phyloP scores from a whole-genome alignment of 225 moss, liverwort and hornwort genomes.

The Pleurozium schreberi region DNA sequence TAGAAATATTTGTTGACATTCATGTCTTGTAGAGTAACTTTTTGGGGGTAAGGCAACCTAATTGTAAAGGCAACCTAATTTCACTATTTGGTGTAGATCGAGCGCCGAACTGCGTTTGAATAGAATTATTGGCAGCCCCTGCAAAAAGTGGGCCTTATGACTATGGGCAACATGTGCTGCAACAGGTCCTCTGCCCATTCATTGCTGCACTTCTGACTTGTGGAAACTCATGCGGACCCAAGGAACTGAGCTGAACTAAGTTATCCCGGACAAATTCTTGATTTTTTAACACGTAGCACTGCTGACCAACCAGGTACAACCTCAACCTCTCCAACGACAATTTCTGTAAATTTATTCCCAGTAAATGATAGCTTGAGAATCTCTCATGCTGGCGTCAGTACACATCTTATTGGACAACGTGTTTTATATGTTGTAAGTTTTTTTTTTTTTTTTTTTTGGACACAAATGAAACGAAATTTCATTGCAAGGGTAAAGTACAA shows the following conservation, averaged over 20 bases:
- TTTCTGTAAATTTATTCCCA: background rate
- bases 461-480: too few relatives aligned
- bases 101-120: background rate
- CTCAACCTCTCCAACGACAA: background rate
- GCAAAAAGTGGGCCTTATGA: background rate
- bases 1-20: too few relatives aligned
- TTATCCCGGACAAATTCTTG: background rate
- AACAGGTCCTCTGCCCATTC: background rate
- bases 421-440: too few relatives aligned
- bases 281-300: background rate
- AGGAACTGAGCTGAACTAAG: too few relatives aligned
- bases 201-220: background rate
- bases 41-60: too few relatives aligned
- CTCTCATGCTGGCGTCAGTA: background rate
- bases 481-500: too few relatives aligned
- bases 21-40: too few relatives aligned
- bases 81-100: too few relatives aligned
- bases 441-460: too few relatives aligned
- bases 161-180: background rate
- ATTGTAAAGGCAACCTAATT: too few relatives aligned
- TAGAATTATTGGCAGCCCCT: background rate
- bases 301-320: background rate
- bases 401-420: background rate
- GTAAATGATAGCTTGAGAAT: background rate
- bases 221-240: background rate